Conservation (phyloP, 192 early-diverging fungal species). For the Backusella tuberculispora region DNA sequence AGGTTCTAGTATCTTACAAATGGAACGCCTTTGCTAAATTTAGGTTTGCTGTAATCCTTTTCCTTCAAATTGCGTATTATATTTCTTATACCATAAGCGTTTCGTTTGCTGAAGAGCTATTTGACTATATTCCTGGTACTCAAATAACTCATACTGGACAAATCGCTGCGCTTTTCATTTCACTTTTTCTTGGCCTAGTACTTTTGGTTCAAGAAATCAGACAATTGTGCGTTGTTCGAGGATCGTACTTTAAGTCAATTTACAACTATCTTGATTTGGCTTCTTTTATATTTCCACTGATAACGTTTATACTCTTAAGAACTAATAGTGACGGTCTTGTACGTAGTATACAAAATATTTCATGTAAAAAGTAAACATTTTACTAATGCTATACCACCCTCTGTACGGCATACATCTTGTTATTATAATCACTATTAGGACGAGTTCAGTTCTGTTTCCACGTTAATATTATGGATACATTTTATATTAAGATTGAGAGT, state of each 20-base stretch:
- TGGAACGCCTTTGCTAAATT: slow-evolving; percentile 14
- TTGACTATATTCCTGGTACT: background rate
- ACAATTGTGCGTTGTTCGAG: background rate
- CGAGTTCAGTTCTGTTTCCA: background rate
- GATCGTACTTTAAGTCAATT: background rate
- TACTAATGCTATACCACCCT: background rate
- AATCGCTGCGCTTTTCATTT: background rate
- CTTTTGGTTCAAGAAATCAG: slow-evolving; percentile 10
- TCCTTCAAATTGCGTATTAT: slow-evolving; percentile 18
- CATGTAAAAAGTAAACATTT: background rate
- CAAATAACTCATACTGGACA: background rate
- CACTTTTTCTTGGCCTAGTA: background rate
- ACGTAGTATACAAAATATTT: background rate
- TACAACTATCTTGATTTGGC: slow-evolving; percentile 15
- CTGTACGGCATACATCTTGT: background rate
- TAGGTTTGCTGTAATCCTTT: slow-evolving; percentile 1
- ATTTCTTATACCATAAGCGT: slow-evolving; percentile 1
- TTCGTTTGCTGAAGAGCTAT: background rate
- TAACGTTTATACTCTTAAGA: background rate
- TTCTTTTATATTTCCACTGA: background rate
- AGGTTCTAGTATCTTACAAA: slow-evolving; percentile 17
- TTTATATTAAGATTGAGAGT: slow-evolving; percentile 16
- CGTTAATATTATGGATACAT: slow-evolving; percentile 22
- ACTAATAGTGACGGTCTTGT: background rate
- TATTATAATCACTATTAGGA: background rate